These are phyloP conservation scores for Candida germanica DNA, from an alignment of 805 yeast species.

Conservation along the genomic window DNA sequence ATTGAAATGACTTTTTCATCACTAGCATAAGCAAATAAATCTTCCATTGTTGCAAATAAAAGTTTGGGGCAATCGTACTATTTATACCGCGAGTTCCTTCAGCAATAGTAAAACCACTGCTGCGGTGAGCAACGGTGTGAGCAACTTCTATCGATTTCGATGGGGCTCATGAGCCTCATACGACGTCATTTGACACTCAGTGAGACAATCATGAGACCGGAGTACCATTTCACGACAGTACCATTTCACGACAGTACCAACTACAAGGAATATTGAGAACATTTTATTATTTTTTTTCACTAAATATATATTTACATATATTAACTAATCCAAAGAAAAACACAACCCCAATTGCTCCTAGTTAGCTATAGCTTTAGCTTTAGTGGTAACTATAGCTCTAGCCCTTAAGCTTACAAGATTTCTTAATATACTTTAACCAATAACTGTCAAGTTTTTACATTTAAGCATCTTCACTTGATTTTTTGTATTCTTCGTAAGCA, in stretches of 20 bases:
- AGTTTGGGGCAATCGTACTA: background rate
- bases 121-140: no score
- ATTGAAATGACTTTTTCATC: conserved; percentile 24
- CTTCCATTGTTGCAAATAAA: conserved; percentile 7
- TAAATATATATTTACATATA: conserved; percentile 22
- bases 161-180: background rate
- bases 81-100: background rate
- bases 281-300: conserved; percentile 17
- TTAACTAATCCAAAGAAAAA: conserved; percentile 19
- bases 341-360: no score
- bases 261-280: conserved; percentile 5
- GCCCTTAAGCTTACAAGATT: conserved; percentile 2
- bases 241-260: no score
- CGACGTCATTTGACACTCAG: background rate
- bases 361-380: background rate
- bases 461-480: conserved; percentile 35
- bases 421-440: conserved; percentile 1
- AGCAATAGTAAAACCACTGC: background rate
- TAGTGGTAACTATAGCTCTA: background rate
- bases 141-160: background rate
- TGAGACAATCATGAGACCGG: no score
- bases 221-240: no score
- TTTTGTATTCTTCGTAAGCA: conserved; percentile 90
- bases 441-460: no score
- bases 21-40: conserved; percentile 18